Evolutionary conservation across 202 grass and related monocot genomes (phyloP).

Genomic region (Elaeis oleifera): DNA sequence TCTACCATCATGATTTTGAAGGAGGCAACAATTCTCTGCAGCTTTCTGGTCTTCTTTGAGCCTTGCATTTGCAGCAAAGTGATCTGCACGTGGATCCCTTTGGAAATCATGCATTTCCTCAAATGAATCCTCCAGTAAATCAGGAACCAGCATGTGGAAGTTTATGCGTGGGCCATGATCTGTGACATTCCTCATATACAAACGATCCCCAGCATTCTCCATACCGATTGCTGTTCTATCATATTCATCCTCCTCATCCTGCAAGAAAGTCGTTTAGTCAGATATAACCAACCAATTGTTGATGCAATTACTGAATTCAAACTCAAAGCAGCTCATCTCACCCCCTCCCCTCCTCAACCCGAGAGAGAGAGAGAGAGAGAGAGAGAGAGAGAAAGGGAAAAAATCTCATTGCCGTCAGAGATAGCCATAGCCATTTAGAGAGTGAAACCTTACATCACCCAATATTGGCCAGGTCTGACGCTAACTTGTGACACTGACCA

Average conservation of each 20-base stretch:
- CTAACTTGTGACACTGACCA: no score
- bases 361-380: background rate
- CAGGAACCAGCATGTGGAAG: conserved; percentile 64
- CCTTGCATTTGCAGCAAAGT: conserved; percentile 51
- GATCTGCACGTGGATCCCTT: conserved; percentile 63
- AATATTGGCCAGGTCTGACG: no score
- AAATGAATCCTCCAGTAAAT: conserved; percentile 57
- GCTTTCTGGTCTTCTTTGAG: conserved; percentile 48
- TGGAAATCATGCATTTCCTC: conserved; percentile 28
- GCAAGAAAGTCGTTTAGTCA: conserved; percentile 7
- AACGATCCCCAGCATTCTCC: conserved; percentile 47
- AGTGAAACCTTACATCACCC: no score
- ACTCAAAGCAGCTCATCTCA: background rate
- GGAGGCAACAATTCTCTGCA: conserved; percentile 9
- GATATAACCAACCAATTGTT: background rate
- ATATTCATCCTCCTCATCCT: conserved; percentile 97
- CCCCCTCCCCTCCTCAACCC: no score
- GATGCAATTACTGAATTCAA: background rate
- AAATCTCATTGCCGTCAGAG: background rate
- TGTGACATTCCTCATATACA: conserved; percentile 91
- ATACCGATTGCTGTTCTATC: conserved; percentile 64
- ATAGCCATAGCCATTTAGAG: no score
- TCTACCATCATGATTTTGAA: conserved; percentile 21
- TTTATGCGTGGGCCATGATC: conserved; percentile 71
- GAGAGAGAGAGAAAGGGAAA: background rate